A percentile compares a stretch with the other conserved stretches of the same genome.
phyloP scores from a whole-genome alignment of 768 basidiomycete genomes.

The Naganishia onofrii region DNA sequence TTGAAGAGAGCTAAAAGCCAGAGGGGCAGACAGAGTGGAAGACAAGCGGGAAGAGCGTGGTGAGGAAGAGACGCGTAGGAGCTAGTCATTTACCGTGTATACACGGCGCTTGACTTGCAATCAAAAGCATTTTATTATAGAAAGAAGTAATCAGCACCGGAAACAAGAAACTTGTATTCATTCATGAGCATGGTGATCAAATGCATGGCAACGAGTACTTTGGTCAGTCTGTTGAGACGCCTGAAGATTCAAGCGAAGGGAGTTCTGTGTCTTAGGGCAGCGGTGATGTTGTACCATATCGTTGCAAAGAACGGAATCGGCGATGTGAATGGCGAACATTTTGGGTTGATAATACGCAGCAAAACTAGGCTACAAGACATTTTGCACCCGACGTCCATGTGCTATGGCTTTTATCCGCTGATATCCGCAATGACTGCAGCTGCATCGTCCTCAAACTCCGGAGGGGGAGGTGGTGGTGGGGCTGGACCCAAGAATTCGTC shows the following conservation, averaged over 20 bases:
- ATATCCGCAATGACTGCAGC: conserved; percentile 49
- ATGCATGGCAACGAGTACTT: conserved; percentile 39
- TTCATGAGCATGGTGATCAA: conserved; percentile 27
- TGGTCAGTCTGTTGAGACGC: not conserved
- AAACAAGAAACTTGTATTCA: not conserved
- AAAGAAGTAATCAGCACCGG: not conserved
- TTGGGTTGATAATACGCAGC: not conserved
- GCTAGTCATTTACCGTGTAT: not conserved
- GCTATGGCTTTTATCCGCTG: conserved; percentile 35
- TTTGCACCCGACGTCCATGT: conserved; percentile 30
- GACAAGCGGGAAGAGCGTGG: not conserved
- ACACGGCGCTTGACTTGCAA: not conserved
- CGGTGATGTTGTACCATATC: not conserved
- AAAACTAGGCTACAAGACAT: not conserved
- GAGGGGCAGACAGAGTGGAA: too few species aligned
- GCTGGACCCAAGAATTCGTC: conserved; percentile 49
- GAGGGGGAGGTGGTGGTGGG: conserved; percentile 48
- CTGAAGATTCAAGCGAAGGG: not conserved
- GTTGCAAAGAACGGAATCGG: not conserved
- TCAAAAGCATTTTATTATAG: not conserved
- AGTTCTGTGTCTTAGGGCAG: not conserved
- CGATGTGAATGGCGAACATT: not conserved
- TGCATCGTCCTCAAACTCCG: conserved; percentile 47
- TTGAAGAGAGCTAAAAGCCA: too few species aligned
- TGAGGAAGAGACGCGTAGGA: not conserved